Base-by-base conservation (phyloP, 495 filamentous ascomycete species). In the Geoglossum glabrum region DNA sequence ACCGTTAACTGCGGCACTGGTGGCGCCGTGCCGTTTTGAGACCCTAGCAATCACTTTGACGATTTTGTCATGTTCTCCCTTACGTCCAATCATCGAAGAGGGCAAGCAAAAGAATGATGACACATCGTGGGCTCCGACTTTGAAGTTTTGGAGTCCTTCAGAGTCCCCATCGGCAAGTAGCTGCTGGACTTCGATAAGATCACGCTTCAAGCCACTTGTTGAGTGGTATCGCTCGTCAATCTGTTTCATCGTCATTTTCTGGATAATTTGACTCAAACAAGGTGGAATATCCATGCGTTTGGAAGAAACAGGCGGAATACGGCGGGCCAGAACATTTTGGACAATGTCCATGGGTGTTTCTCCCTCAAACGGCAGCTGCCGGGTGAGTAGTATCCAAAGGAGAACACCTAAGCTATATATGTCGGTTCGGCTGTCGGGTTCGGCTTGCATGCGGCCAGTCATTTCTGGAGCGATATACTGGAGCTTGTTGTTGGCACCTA, bases 391-490 rank as follows among this genome's bases (percentile, higher is more conserved):
- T 26, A 76, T 85, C 83, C 85, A 95, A 65, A 94, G 90, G 5
- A 94, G 67, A 56, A 93, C 76, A 13, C 89, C 89, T 1, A 94
- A 73, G 1, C 85, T 86, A 66, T 94, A 95, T 34, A 94, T 89
- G 69, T 94, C 89, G 10, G 88, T 94, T 49, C 89, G 77, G 57
- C 79, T 85, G 69, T 95, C 88, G 0, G 89, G 89, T 63, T 92
- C 87, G 19, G 84, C 87, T 1, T 86, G 84, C 78, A 93, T 83
- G 17, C 89, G 80, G 26, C 89, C 89, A 15, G 88, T 95, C 72
- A 94, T 88, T 62, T 95, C 89, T 0, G 89, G 87, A 46, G 86
- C 87, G 66, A 95, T 88, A 64, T 82, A 93, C 58, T 87, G 79
- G 23, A 95, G 71, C 68, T 92, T 93, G 62, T 86, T 83, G 65